A percentile compares a stretch with the other conserved stretches of the same genome.
Evolutionary conservation across 257 asterid genomes (phyloP).

Genomic region (Capsicum pubescens): DNA sequence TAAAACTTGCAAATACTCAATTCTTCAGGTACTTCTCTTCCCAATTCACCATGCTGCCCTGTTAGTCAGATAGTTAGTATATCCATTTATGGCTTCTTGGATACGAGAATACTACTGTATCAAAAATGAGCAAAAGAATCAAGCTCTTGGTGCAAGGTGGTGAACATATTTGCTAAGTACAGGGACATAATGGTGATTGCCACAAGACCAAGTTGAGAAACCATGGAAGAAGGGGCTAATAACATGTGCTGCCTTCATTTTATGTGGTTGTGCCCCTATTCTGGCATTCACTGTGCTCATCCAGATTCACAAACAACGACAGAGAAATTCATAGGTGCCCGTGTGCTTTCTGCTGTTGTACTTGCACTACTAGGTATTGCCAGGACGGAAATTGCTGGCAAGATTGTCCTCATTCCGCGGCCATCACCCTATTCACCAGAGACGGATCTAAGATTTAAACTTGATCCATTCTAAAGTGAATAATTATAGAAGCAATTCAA

Average conservation of each 20-base stretch:
- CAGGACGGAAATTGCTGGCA: slow-evolving; percentile 60
- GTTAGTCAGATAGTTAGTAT: neutral
- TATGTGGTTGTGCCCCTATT: slow-evolving; percentile 57
- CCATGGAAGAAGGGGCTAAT: slow-evolving; percentile 58
- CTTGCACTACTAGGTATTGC: slow-evolving; percentile 56
- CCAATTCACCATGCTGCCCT: neutral
- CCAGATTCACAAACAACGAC: no score
- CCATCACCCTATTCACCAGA: slow-evolving; percentile 38
- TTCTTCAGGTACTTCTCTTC: slow-evolving; percentile 53
- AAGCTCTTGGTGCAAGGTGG: slow-evolving; percentile 40
- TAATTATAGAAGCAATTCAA: neutral
- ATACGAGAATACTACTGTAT: neutral
- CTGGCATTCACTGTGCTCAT: slow-evolving; percentile 57
- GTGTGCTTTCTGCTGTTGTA: slow-evolving; percentile 51
- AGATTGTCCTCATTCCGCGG: slow-evolving; percentile 43
- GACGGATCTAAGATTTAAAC: neutral
- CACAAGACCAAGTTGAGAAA: slow-evolving; percentile 41
- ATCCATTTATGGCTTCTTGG: neutral
- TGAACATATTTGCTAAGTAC: slow-evolving; percentile 58
- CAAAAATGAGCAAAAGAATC: no score
- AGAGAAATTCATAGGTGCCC: slow-evolving; percentile 42
- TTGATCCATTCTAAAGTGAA: neutral
- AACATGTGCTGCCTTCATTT: slow-evolving; percentile 40
- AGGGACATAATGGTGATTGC: slow-evolving; percentile 47
- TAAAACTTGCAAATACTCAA: no score